Base-by-base conservation (phyloP, 1,139 yeast genomes). In the Nakaseomyces kungkrabaensis region DNA sequence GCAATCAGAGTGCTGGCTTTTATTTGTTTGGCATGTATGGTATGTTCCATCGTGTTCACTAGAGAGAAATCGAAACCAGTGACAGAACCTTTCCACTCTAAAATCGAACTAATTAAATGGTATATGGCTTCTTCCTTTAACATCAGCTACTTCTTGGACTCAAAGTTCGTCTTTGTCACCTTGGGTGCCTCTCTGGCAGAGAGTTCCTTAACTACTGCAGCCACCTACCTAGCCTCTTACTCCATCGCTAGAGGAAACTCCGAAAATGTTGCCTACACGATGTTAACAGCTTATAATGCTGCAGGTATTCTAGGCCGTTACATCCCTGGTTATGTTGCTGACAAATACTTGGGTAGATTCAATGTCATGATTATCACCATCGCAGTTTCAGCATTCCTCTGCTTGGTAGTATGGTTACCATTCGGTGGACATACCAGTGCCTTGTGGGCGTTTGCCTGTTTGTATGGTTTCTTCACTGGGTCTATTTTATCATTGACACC, bases 231-330 rank as follows among this genome's bases (percentile, higher is more conserved):
- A 26, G 58, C 65, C 8, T 60, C 65, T 11, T 62, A 62, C 46
- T 54, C 66, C 4, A 49, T 61, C 25, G 55, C 58, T 3, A 55
- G 58, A 41, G 85, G 85, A 0, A 72, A 73, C 59, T 65, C 77
- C 5, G 77, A 76, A 54, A 71, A 78, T n/a, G 64, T 71, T 5
- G 70, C 85, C 0, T 76, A 77, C 57, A 57, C 77, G 11, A 63
- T 81, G 33, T 69, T 81, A 37, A 79, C 86, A 0, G 70, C 78
- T 8, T 70, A 74, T 57, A 82, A 81, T 64, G 82, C 80, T 1
- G 69, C 77, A 2, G 86, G 87, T 5, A 71, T 80, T 13, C 55
- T 74, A 3, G 88, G 87, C 1, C 67, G 88, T 52, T 73, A 74
- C 50, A 56, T 79, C 5, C 82, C 86, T 0, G 81, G 82, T 0